Conservation (phyloP, 305 asterid species). For the Lippia alba region DNA sequence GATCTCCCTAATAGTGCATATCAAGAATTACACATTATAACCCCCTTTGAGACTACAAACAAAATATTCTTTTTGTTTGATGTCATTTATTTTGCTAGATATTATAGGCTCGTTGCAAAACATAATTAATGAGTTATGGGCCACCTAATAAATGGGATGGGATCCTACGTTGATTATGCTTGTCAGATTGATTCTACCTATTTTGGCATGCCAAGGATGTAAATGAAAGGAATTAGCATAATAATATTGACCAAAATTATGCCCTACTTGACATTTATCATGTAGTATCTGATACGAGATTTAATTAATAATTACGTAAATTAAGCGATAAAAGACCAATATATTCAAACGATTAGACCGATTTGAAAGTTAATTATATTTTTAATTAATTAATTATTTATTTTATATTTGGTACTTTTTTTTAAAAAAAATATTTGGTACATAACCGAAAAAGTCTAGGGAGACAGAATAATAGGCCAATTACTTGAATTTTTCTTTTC, state of each 20-base stretch:
- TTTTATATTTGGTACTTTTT: too few species aligned
- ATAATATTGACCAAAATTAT: neutral
- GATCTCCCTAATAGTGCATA: neutral
- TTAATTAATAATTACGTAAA: neutral
- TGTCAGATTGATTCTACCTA: too few species aligned
- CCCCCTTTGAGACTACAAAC: neutral
- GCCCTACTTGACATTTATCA: too few species aligned
- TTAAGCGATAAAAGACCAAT: neutral
- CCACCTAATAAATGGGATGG: constrained; percentile 30
- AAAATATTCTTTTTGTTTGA: constrained; percentile 37
- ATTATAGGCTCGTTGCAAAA: constrained; percentile 24
- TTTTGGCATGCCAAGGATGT: neutral
- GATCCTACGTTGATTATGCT: neutral
- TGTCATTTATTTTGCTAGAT: constrained; percentile 28
- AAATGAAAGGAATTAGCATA: neutral
- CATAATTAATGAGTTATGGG: constrained; percentile 32
- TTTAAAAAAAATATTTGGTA: neutral
- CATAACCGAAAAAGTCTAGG: neutral
- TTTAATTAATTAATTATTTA: too few species aligned
- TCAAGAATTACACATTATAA: neutral
- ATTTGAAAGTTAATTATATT: neutral
- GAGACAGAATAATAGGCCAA: neutral
- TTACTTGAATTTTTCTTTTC: neutral
- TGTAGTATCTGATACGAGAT: neutral
- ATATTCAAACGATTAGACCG: neutral